Evolutionary conservation across 2,329 filamentous ascomycete species (phyloP).

Genomic region (Venturia asperata): DNA sequence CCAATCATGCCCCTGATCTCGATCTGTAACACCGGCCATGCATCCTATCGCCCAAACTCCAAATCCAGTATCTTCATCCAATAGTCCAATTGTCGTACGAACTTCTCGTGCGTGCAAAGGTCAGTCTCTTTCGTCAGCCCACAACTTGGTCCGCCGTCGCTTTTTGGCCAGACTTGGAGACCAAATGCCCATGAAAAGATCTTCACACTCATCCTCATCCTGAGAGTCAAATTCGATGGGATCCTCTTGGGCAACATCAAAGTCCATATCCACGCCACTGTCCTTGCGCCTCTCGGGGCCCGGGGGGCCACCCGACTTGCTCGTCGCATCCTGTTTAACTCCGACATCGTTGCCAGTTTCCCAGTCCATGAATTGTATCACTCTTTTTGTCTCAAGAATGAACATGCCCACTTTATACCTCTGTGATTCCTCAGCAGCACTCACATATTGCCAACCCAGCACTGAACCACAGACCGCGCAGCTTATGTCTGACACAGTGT

Average conservation of each 20-base stretch:
- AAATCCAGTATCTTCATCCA: neutral
- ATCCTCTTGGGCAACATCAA: conserved; percentile 22
- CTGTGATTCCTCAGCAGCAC: conserved; percentile 54
- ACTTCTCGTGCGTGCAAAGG: neutral
- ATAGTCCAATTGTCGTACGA: neutral
- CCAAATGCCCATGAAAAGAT: conserved; percentile 57
- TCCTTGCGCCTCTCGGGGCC: conserved; percentile 10
- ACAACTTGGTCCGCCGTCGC: conserved; percentile 34
- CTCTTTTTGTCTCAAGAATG: conserved; percentile 54
- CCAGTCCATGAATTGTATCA: conserved; percentile 47
- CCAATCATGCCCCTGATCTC: conserved; percentile 9
- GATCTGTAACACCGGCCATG: neutral
- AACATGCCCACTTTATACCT: conserved; percentile 61
- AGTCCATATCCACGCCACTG: conserved; percentile 19
- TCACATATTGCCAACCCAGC: conserved; percentile 59
- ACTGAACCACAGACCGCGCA: conserved; percentile 50
- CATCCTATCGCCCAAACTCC: neutral
- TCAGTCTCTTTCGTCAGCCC: conserved; percentile 11
- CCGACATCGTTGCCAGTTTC: conserved; percentile 34
- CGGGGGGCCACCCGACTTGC: neutral
- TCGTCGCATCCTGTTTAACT: conserved; percentile 1
- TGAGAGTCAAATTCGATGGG: conserved; percentile 54
- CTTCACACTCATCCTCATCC: conserved; percentile 61
- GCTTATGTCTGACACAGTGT: conserved; percentile 55
- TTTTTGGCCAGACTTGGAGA: conserved; percentile 46